These are phyloP conservation scores for Gracilaria domingensis DNA, from an alignment of 23 red algal species.

Conservation along the genomic window DNA sequence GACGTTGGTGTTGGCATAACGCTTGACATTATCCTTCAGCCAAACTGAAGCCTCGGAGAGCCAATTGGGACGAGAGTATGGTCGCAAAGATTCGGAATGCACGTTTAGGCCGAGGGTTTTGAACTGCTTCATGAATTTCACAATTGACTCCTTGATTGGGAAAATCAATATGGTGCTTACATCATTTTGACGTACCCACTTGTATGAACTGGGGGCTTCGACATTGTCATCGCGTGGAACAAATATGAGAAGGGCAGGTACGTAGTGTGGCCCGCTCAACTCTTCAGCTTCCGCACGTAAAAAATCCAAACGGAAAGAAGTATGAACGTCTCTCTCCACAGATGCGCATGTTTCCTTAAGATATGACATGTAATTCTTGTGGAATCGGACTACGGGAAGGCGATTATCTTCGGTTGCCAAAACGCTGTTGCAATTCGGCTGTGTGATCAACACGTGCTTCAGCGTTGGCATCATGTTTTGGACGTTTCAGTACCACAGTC, in stretches of 20 bases:
- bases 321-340: neutral
- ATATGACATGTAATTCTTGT: neutral
- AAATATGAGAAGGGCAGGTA: constrained; percentile 4
- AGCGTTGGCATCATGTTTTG: neutral
- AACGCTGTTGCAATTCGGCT: neutral
- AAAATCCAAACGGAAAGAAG: constrained; percentile 6
- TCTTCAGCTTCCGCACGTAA: constrained; percentile 10
- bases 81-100: constrained; percentile 1
- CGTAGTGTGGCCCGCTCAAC: neutral
- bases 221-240: neutral
- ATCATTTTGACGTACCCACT: neutral
- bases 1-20: neutral
- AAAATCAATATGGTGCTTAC: neutral
- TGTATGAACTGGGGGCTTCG: neutral
- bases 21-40: constrained; percentile 8
- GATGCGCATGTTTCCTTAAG: neutral
- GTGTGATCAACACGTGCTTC: neutral
- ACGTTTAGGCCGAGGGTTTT: neutral
- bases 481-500: neutral
- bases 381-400: neutral
- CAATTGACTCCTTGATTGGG: neutral
- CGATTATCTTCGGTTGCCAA: neutral
- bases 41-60: constrained; percentile 1
- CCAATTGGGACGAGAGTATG: neutral
- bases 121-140: neutral